Percentiles rank a stretch among this genome's conserved stretches.
phyloP scores from a whole-genome alignment of 192 early-diverging fungal species.

The Podila verticillata region DNA sequence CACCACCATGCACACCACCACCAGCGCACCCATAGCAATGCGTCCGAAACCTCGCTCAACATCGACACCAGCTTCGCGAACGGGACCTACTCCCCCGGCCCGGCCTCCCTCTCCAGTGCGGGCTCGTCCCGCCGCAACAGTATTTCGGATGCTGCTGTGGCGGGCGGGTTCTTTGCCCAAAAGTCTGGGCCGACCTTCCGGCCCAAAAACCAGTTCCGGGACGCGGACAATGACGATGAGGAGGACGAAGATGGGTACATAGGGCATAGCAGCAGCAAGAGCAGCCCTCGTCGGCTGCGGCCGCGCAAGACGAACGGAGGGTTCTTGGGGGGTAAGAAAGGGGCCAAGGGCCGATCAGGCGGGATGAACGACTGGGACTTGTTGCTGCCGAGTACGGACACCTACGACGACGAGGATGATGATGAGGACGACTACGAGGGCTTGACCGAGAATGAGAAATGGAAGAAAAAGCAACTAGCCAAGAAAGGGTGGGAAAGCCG shows the following conservation, averaged over 20 bases:
- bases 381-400: conserved; percentile 11
- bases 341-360: not conserved
- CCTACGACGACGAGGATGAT: conserved; percentile 11
- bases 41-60: conserved; percentile 31
- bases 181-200: conserved; percentile 4
- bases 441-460: conserved; percentile 18
- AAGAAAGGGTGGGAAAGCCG: conserved; percentile 12
- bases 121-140: conserved; percentile 24
- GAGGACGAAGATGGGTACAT: conserved; percentile 9
- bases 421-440: conserved; percentile 6
- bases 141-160: conserved; percentile 7
- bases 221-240: not conserved
- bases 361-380: conserved; percentile 19
- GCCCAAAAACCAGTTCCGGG: not conserved
- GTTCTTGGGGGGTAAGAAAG: not conserved
- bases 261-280: conserved; percentile 8
- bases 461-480: conserved; percentile 9
- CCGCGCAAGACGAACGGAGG: not conserved
- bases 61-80: conserved; percentile 14
- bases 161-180: conserved; percentile 9
- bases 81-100: conserved; percentile 8
- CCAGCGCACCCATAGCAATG: conserved; percentile 24
- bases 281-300: conserved; percentile 7
- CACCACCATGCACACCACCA: conserved; percentile 14
- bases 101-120: conserved; percentile 20